A percentile compares a stretch with the other conserved stretches of the same genome.
Evolutionary conservation across 176 grass and related monocot species (phyloP).

Genomic region (Poa annua): DNA sequence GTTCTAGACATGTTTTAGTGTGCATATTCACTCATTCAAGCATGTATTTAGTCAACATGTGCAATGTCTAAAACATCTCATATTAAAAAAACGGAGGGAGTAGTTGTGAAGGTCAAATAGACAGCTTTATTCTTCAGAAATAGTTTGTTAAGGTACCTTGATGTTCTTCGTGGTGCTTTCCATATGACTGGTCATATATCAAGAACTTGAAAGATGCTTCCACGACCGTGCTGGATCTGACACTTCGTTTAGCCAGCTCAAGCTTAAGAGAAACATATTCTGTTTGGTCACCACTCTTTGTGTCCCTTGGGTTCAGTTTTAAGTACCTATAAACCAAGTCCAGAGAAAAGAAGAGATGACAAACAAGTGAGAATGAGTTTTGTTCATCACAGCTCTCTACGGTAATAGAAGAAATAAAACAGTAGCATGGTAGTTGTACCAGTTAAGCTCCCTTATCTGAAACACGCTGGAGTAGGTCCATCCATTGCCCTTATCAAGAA

Average conservation of each 20-base stretch:
- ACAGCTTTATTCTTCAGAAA: neutral
- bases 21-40: too few species aligned
- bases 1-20: too few species aligned
- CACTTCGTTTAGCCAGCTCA: neutral
- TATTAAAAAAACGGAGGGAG: too few species aligned
- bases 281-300: neutral
- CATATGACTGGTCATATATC: conserved; percentile 42
- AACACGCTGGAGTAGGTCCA: conserved; percentile 44
- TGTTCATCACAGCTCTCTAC: neutral
- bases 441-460: conserved; percentile 31
- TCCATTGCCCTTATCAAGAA: conserved; percentile 42
- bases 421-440: conserved; percentile 1
- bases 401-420: neutral
- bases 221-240: conserved; percentile 8
- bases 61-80: too few species aligned
- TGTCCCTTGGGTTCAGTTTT: conserved; percentile 41
- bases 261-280: conserved; percentile 44
- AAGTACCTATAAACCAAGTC: conserved; percentile 29
- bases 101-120: too few species aligned
- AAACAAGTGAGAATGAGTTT: neutral
- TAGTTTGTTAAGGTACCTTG: conserved; percentile 14
- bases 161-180: conserved; percentile 33
- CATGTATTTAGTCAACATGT: too few species aligned
- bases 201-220: conserved; percentile 42
- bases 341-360: neutral